Evolutionary conservation across 768 basidiomycete genomes (phyloP).

Genomic region (Rhizopogon roseolus): DNA sequence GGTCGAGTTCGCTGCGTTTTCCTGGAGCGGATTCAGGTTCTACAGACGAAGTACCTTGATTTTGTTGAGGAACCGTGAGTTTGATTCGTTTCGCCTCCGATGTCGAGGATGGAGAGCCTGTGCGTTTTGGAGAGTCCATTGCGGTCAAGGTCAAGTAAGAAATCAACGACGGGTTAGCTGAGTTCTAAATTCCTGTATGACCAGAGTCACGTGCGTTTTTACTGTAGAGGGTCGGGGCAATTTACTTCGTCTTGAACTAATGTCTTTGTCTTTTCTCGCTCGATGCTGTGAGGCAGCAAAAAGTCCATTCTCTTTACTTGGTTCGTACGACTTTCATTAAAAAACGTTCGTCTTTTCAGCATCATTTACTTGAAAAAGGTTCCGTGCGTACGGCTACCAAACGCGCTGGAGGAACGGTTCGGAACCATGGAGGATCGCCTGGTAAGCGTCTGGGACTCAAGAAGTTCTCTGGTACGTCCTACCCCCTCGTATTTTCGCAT

Average conservation of each 20-base stretch:
- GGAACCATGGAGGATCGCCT: conserved; percentile 89
- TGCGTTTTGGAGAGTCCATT: conserved; percentile 67
- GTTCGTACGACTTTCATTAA: conserved; percentile 10
- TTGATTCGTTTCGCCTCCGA: conserved; percentile 57
- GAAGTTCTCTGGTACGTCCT: conserved; percentile 81
- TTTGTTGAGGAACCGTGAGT: conserved; percentile 46
- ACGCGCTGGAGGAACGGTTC: conserved; percentile 89
- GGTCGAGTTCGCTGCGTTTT: conserved; percentile 86
- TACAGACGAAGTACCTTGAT: conserved; percentile 67
- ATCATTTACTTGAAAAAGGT: conserved; percentile 25
- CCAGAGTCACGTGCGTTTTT: not conserved
- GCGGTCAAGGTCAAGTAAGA: conserved; percentile 9
- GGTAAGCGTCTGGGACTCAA: conserved; percentile 94
- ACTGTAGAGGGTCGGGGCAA: too few species aligned
- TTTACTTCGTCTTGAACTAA: not conserved
- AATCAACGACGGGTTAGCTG: not conserved
- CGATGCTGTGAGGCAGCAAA: conserved; percentile 32
- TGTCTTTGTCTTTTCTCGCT: conserved; percentile 32
- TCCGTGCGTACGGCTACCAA: conserved; percentile 93
- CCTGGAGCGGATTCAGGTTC: conserved; percentile 78
- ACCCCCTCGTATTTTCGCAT: too few species aligned
- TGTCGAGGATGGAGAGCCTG: conserved; percentile 50
- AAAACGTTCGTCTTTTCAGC: conserved; percentile 1
- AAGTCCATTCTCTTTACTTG: conserved; percentile 48
- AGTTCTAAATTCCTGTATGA: too few species aligned